Conservation (phyloP, 2,329 filamentous ascomycete species). For the Sporothrix schenckii region DNA sequence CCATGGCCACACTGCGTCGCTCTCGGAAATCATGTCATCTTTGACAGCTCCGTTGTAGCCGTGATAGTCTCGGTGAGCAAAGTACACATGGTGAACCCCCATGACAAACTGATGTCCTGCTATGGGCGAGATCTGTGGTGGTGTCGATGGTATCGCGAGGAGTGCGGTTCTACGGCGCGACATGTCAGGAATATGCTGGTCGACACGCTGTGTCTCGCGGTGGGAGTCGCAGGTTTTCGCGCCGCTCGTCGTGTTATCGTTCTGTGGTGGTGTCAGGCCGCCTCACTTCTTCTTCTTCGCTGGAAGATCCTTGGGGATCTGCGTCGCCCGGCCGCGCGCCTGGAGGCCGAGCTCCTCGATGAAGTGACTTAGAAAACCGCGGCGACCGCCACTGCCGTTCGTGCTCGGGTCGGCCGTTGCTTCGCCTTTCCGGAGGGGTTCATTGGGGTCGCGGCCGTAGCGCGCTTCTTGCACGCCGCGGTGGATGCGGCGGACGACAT, state of each 20-base stretch:
- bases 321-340: constrained; percentile 44
- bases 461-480: constrained; percentile 53
- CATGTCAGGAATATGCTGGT: not conserved
- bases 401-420: constrained; percentile 50
- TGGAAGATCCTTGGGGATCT: not conserved
- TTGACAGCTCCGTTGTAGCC: no score
- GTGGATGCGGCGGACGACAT: constrained; percentile 57
- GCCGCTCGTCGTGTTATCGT: not conserved
- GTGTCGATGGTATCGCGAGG: not conserved
- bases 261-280: no score
- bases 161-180: not conserved
- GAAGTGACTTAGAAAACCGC: constrained; percentile 53
- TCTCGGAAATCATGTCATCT: no score
- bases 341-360: constrained; percentile 57
- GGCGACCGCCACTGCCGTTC: not conserved
- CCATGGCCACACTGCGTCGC: no score
- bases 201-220: not conserved
- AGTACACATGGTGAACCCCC: no score
- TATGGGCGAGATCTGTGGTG: not conserved
- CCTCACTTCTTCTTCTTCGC: constrained; percentile 3
- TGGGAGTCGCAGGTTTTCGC: not conserved
- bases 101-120: no score
- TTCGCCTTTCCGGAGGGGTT: constrained; percentile 56
- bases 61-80: no score
- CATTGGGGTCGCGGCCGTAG: constrained; percentile 54